phyloP scores from a whole-genome alignment of 2,329 filamentous ascomycete genomes.

The Metarhizium robertsii region DNA sequence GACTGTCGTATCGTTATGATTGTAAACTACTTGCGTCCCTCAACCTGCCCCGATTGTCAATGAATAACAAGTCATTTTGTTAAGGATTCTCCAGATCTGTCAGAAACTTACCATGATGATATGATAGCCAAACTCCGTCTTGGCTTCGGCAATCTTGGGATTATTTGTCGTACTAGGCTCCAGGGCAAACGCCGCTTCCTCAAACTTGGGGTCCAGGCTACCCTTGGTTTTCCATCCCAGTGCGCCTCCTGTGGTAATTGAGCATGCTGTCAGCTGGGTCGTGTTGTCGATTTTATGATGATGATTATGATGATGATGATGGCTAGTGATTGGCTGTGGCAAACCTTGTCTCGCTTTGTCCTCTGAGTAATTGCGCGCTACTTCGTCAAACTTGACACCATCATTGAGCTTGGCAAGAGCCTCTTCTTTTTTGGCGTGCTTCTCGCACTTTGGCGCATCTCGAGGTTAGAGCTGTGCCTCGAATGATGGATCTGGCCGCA shows the following conservation, averaged over 20 bases:
- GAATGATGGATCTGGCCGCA: neutral
- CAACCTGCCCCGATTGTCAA: constrained; percentile 19
- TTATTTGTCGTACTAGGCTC: constrained; percentile 54
- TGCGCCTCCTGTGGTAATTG: constrained; percentile 46
- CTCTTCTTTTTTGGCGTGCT: constrained; percentile 70
- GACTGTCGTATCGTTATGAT: constrained; percentile 2
- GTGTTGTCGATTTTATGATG: neutral
- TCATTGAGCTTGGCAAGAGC: constrained; percentile 58
- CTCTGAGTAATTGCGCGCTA: constrained; percentile 63
- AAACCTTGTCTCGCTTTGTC: constrained; percentile 63
- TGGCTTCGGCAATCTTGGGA: constrained; percentile 60
- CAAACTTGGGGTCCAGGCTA: constrained; percentile 58
- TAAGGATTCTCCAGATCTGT: neutral
- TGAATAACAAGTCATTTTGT: neutral
- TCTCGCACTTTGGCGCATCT: constrained; percentile 47
- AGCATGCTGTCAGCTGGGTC: neutral
- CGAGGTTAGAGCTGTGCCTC: neutral
- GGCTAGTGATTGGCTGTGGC: constrained; percentile 2
- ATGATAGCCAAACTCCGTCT: constrained; percentile 70
- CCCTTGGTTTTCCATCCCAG: constrained; percentile 67
- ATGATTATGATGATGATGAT: neutral
- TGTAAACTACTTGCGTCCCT: constrained; percentile 28
- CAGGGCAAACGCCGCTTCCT: constrained; percentile 61
- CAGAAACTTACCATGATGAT: constrained; percentile 58
- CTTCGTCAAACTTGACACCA: constrained; percentile 65